Evolutionary conservation across 768 basidiomycete genomes (phyloP).

Genomic region (Tephrocybe sp.): DNA sequence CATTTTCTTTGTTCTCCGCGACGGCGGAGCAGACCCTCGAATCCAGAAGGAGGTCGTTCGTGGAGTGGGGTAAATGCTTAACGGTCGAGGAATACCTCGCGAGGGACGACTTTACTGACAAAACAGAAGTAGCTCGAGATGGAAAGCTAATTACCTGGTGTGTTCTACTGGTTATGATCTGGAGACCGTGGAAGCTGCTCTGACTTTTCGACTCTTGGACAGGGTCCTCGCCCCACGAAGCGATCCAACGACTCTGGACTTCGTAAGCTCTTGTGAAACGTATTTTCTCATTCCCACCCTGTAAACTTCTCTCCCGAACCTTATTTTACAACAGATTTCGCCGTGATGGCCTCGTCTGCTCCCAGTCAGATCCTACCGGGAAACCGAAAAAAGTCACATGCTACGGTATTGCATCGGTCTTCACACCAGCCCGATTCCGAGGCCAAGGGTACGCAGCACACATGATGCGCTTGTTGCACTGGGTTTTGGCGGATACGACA

Average conservation of each 20-base stretch:
- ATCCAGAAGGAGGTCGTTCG: conserved; percentile 37
- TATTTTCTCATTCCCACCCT: conserved; percentile 27
- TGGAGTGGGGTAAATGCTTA: conserved; percentile 44
- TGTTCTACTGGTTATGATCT: not conserved
- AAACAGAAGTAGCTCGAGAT: conserved; percentile 41
- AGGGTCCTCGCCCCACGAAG: conserved; percentile 61
- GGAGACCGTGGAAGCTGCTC: too few species aligned
- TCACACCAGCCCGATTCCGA: conserved; percentile 48
- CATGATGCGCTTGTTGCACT: conserved; percentile 68
- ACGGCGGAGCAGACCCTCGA: conserved; percentile 44
- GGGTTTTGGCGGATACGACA: conserved; percentile 41
- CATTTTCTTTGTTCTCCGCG: conserved; percentile 46
- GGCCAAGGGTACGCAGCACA: conserved; percentile 57
- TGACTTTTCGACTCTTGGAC: not conserved
- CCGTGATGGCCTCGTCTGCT: conserved; percentile 30
- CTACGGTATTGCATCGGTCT: conserved; percentile 59
- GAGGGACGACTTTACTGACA: conserved; percentile 38
- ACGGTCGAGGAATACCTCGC: conserved; percentile 46
- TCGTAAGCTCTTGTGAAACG: conserved; percentile 65
- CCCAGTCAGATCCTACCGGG: conserved; percentile 5
- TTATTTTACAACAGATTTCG: conserved; percentile 21
- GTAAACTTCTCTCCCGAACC: not conserved
- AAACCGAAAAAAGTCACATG: conserved; percentile 33
- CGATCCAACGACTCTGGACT: conserved; percentile 50
- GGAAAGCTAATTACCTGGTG: conserved; percentile 35